Evolutionary conservation across 257 asterid genomes (phyloP).

Genomic region (Jasminum sambac): DNA sequence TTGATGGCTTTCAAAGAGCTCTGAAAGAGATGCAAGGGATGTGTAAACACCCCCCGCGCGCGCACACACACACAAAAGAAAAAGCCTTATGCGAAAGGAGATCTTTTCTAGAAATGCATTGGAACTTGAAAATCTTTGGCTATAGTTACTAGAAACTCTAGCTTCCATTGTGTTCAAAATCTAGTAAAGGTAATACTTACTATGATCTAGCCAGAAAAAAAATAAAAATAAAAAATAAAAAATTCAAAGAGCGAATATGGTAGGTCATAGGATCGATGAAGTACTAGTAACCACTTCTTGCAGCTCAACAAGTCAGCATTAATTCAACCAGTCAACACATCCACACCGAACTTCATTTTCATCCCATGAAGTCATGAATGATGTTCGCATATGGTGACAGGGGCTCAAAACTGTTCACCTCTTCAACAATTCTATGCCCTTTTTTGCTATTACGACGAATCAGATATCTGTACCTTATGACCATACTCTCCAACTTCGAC

Average conservation of each 20-base stretch:
- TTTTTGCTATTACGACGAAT: background rate
- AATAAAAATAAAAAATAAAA: background rate
- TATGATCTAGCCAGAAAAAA: too few relatives aligned
- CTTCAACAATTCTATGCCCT: background rate
- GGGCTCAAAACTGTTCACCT: background rate
- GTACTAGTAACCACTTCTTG: background rate
- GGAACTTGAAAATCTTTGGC: too few relatives aligned
- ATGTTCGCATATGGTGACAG: constrained; percentile 17
- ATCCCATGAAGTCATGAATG: background rate
- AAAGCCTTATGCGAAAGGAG: too few relatives aligned
- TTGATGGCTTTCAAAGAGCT: too few relatives aligned
- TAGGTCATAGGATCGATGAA: background rate
- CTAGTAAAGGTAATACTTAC: too few relatives aligned
- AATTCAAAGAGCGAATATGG: background rate
- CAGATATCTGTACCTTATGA: background rate
- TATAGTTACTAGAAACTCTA: too few relatives aligned
- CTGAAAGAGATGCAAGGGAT: too few relatives aligned
- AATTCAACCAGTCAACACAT: background rate
- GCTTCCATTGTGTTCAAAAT: too few relatives aligned
- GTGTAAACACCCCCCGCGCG: too few relatives aligned
- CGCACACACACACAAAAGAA: too few relatives aligned
- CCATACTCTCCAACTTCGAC: background rate
- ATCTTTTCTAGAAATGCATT: too few relatives aligned
- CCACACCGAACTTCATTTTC: background rate
- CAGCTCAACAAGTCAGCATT: background rate